Conservation (phyloP, 352 stramenopile species). For the Phytophthora hibernalis region DNA sequence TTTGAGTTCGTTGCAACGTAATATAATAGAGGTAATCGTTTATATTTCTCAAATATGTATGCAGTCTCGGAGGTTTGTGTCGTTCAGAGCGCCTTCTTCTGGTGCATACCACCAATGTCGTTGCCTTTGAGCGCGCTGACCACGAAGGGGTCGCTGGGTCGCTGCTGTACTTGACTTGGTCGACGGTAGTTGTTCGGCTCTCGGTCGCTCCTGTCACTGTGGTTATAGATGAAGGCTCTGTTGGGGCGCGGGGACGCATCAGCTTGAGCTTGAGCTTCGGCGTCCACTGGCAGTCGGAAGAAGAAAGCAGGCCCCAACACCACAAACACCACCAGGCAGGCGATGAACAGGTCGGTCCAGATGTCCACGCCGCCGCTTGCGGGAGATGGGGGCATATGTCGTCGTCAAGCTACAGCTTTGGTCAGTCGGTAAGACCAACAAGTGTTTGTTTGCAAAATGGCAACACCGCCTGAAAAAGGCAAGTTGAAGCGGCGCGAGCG, state of each 20-base stretch:
- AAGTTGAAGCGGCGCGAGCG: conserved; percentile 17
- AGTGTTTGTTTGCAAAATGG: too few species aligned
- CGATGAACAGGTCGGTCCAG: conserved; percentile 66
- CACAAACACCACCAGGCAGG: conserved; percentile 67
- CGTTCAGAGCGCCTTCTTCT: conserved; percentile 18
- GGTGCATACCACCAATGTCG: neutral
- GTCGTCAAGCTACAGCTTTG: neutral
- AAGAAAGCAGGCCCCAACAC: conserved; percentile 69
- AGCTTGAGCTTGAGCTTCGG: neutral
- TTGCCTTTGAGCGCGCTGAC: conserved; percentile 5
- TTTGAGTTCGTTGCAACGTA: neutral
- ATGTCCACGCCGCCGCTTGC: conserved; percentile 34
- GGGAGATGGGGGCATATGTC: neutral
- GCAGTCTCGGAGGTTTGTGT: neutral
- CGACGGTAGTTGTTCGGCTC: conserved; percentile 3
- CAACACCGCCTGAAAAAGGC: neutral
- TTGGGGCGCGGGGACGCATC: neutral
- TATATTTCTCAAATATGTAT: conserved; percentile 12
- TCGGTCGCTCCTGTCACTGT: neutral
- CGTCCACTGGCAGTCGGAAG: conserved; percentile 41
- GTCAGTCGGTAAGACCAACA: too few species aligned
- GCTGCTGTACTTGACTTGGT: conserved; percentile 18
- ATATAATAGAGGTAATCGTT: conserved; percentile 7
- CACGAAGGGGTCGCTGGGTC: neutral
- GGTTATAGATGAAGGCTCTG: conserved; percentile 3